Conservation (phyloP, 345 rosid species). For the Brassica rapa region DNA sequence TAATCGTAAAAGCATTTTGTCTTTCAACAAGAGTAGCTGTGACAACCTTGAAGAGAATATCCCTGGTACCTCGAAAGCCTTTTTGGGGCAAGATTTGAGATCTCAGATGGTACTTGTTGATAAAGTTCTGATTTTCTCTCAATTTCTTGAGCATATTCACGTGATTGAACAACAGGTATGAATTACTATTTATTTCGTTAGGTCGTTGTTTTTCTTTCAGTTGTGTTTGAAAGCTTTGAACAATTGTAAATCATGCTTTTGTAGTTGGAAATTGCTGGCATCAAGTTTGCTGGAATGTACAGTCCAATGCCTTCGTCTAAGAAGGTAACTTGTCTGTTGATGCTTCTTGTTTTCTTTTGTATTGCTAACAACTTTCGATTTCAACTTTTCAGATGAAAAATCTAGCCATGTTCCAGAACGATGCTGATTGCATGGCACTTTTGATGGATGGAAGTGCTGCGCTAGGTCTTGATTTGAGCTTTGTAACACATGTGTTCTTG, state of each 20-base stretch:
- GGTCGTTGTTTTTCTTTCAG: background rate
- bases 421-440: constrained; percentile 74
- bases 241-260: constrained; percentile 3
- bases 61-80: constrained; percentile 28
- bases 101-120: constrained; percentile 45
- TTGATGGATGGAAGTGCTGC: constrained; percentile 99
- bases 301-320: constrained; percentile 80
- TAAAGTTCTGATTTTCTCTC: constrained; percentile 91
- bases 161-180: constrained; percentile 88
- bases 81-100: constrained; percentile 34
- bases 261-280: constrained; percentile 76
- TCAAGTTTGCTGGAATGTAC: constrained; percentile 75
- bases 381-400: constrained; percentile 63
- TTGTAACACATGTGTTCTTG: constrained; percentile 77
- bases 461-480: constrained; percentile 95
- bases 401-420: constrained; percentile 66
- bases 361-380: constrained; percentile 26
- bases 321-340: constrained; percentile 56
- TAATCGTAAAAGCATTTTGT: constrained; percentile 35
- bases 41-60: constrained; percentile 37
- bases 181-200: constrained; percentile 13
- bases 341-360: constrained; percentile 6
- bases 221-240: background rate
- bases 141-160: constrained; percentile 92
- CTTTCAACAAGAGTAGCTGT: constrained; percentile 30